Evolutionary conservation across 805 yeast species (phyloP), one percentile per base, ranked within the genome.

Genomic region (Cyberlindnera mississippiensis): DNA sequence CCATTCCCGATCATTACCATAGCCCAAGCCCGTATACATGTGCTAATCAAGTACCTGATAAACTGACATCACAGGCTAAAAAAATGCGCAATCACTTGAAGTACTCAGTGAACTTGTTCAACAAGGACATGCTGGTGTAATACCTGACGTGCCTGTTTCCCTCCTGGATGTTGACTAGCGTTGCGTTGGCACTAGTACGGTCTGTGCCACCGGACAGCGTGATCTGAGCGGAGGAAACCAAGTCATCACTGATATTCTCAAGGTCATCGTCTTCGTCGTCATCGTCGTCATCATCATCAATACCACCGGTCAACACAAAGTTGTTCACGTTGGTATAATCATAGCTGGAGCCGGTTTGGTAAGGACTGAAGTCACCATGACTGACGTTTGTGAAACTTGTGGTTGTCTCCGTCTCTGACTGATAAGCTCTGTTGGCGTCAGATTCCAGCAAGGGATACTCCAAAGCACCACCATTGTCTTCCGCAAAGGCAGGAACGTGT

Each of bases 301-400:
- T 51, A 4, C 13, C 33, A 10, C 33, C 48, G 33, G 34, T 40
- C 27, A 38, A 35, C 6, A 35, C 38, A 19, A 45, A 34, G 14
- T 32, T 22, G 19, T 39, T 35, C 5, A 33, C 17, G 18, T 17
- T 18, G 19, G 11, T 18, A 14, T 30, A 13, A 15, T 24, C 46
- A 5, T 28, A 34, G 24, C 37, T 45, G n/a, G 18, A 38, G 11
- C 41, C 39, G n/a, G n/a, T n/a, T 18, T 46, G 41, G 34, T 43
- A 43, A n/a, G 51, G 52, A 33, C 50, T 47, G 27, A 56, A 24
- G 18, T 56, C 59, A 2, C 53, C 53, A 14, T 37, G 28, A 9
- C 57, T 51, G 8, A 56, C 49, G 17, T 48, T 49, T 15, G 53
- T 52, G 40, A 56, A 56, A 14, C 56, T 56, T 15, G 44, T 40